These are phyloP conservation scores for Castanea mollissima DNA, from an alignment of 306 rosid species.

Conservation along the genomic window DNA sequence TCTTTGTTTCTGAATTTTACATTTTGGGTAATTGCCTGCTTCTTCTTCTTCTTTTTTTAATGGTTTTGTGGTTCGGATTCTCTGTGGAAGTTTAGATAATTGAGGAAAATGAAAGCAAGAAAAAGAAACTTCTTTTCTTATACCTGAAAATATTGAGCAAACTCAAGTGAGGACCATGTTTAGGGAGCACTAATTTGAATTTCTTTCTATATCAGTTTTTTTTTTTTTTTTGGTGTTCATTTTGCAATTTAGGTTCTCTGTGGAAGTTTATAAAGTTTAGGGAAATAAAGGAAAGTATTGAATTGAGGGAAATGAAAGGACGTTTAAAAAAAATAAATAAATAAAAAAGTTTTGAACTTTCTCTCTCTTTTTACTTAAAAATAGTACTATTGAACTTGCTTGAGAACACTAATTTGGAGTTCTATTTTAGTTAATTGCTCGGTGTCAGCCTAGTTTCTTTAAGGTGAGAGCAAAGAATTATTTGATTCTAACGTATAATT, in stretches of 20 bases:
- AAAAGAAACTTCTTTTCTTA: neutral
- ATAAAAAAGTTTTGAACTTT: no score
- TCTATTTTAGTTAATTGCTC: neutral
- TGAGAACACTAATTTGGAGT: neutral
- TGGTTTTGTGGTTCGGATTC: neutral
- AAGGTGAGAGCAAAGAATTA: neutral
- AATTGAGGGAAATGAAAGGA: no score
- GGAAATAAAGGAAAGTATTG: no score
- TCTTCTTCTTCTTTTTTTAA: neutral
- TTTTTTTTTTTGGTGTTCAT: no score
- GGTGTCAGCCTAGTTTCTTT: neutral
- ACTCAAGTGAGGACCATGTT: neutral
- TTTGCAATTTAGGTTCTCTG: no score
- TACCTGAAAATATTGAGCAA: neutral
- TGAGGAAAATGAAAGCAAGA: neutral
- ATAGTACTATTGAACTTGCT: no score
- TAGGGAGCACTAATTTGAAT: neutral
- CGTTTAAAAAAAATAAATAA: no score
- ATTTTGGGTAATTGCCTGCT: neutral
- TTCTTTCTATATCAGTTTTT: neutral
- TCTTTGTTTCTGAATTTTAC: neutral
- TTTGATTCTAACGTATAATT: neutral
- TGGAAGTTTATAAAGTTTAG: no score
- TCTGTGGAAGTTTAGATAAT: slow-evolving; percentile 4
- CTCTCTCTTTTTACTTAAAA: no score